Conservation (phyloP, 2,329 filamentous ascomycete genomes). For the Amauroascus verrucosus region DNA sequence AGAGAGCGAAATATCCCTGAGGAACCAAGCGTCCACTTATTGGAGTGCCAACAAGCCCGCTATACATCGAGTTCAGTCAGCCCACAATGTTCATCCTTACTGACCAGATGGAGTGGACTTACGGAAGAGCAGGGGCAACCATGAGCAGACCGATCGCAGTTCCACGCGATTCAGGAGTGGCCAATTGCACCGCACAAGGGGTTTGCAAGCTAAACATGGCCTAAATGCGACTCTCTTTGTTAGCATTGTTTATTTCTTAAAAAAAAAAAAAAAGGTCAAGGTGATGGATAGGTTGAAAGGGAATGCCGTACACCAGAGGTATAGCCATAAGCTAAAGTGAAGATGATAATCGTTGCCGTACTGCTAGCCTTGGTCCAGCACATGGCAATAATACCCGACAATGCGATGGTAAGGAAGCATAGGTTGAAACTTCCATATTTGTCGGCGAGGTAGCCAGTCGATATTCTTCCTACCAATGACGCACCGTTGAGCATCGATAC, state of each 20-base stretch:
- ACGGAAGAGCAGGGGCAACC: background rate
- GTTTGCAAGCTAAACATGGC: conserved; percentile 11
- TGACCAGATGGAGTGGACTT: background rate
- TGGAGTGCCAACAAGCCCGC: conserved; percentile 1
- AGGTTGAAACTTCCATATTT: conserved; percentile 43
- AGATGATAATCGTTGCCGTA: conserved; percentile 31
- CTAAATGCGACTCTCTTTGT: background rate
- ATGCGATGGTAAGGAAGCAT: conserved; percentile 34
- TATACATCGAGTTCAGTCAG: background rate
- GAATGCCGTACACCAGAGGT: conserved; percentile 42
- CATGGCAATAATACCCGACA: conserved; percentile 36
- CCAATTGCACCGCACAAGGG: conserved; percentile 6
- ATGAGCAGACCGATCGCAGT: conserved; percentile 4
- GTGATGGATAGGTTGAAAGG: conserved; percentile 32
- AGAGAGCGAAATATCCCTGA: conserved; percentile 1
- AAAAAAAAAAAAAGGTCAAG: background rate
- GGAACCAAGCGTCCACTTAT: background rate
- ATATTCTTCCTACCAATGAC: conserved; percentile 48
- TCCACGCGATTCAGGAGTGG: background rate
- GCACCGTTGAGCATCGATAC: conserved; percentile 57
- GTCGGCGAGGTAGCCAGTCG: conserved; percentile 49
- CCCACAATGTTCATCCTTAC: background rate
- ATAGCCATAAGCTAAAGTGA: conserved; percentile 41
- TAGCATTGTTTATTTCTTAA: background rate
- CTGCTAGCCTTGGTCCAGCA: conserved; percentile 34